Conservation (phyloP, 306 rosid genomes). For the Citrullus colocynthis region DNA sequence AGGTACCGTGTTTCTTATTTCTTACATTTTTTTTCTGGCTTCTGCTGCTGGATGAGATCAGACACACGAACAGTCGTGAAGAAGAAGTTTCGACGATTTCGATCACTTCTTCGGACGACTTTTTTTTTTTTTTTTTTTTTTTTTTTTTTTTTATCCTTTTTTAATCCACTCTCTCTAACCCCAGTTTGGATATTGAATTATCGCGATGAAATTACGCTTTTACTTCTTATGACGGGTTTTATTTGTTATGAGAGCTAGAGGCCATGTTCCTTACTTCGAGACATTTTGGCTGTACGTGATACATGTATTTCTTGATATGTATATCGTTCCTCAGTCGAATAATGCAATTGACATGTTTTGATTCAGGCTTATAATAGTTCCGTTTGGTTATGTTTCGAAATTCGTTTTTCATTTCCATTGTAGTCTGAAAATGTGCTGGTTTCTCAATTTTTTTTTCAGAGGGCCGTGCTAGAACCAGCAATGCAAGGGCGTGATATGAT, state of each 20-base stretch:
- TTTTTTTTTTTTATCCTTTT: background rate
- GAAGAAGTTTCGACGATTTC: background rate
- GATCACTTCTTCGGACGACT: background rate
- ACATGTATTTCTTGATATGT: background rate
- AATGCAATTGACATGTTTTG: background rate
- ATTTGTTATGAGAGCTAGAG: background rate
- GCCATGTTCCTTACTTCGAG: background rate
- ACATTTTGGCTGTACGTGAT: background rate
- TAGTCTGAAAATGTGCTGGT: background rate
- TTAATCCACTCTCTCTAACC: background rate
- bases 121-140: background rate
- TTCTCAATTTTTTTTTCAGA: constrained; percentile 23
- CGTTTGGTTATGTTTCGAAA: background rate
- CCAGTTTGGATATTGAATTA: background rate
- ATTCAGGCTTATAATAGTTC: background rate
- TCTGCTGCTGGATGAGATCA: background rate
- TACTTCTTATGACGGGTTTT: background rate
- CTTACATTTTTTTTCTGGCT: background rate
- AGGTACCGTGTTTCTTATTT: constrained; percentile 27
- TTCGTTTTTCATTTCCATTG: background rate
- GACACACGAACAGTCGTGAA: background rate
- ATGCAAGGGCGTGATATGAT: constrained; percentile 99
- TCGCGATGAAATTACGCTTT: background rate
- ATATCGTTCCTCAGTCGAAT: background rate
- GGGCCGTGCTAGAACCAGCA: constrained; percentile 93